Base-by-base conservation (phyloP, 805 yeast genomes). In the Saccharomycopsis javanensis region DNA sequence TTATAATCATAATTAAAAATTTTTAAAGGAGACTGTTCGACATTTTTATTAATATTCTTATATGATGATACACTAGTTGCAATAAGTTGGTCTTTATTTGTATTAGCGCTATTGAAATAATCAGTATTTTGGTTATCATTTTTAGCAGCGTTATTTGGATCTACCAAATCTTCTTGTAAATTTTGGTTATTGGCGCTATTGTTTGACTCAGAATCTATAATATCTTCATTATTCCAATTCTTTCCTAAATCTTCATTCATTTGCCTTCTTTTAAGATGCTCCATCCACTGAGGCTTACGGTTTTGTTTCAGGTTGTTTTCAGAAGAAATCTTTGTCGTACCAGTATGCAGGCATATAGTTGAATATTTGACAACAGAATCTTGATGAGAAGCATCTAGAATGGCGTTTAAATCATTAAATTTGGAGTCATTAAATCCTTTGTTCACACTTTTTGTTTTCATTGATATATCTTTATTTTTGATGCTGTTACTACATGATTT, bases 1-100 rank as follows among this genome's bases (percentile, higher is more conserved):
- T 60, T 60, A 30, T 60, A 58, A 13, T 54, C 28, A 35, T 60
- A 35, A 10, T 54, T 52, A 33, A 60, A 60, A 11, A 60, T 51
- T 48, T 60, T 60, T 46, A 60, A 58, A 7, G 63, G 63, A 6
- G 63, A 60, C 35, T 60, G 63, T 31, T 54, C 56, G 5, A 57
- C 57, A 30, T 42, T 54, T 35, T 33, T 57, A 15, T 53, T 20
- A 4, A 55, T 48, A 10, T 42, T 48, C 23, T 18, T 30, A 23
- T 48, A 37, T 7, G 57, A 46, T 20, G 33, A 27, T 5, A 46
- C 20, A 13, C 31, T 27, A 13, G 10, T 45, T 7, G 23, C 18
- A 4, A 16, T 20, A n/a, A 11, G 25, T 5, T 51, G 54, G 18
- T 31, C 42, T 11, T 42, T n/a, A 52, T 51, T 56, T 5, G 55